Conservation (phyloP, 345 rosid genomes). For the Cochlearia excelsa region DNA sequence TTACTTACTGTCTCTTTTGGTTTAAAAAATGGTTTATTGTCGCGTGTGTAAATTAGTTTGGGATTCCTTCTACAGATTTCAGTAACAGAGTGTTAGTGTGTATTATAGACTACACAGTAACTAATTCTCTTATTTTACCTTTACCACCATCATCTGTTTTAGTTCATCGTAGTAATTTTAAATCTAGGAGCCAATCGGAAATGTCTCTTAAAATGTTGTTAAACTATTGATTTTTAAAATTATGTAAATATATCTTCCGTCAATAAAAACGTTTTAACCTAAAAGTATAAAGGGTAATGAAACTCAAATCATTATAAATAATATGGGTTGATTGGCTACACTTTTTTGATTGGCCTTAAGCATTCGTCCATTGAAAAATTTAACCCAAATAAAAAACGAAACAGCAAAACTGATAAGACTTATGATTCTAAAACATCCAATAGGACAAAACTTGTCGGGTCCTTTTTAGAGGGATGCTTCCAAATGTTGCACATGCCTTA, state of each 20-base stretch:
- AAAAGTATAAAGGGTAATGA: too few relatives aligned
- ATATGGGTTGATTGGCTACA: too few relatives aligned
- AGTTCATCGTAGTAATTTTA: too few relatives aligned
- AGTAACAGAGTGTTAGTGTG: conserved; percentile 21
- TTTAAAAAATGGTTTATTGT: too few relatives aligned
- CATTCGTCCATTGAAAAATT: too few relatives aligned
- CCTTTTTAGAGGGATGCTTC: conserved; percentile 1
- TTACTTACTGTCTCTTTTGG: conserved; percentile 1
- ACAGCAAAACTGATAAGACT: conserved; percentile 17
- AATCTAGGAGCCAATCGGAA: too few relatives aligned
- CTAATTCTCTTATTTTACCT: conserved; percentile 6
- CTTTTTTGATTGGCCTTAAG: too few relatives aligned
- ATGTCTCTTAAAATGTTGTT: too few relatives aligned
- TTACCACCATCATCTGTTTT: neutral
- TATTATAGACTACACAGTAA: conserved; percentile 17
- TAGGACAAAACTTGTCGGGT: conserved; percentile 31
- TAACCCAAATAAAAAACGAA: neutral
- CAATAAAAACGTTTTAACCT: too few relatives aligned
- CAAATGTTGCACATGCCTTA: conserved; percentile 18
- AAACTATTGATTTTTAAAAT: too few relatives aligned
- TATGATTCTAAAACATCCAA: conserved; percentile 12
- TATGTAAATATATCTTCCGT: too few relatives aligned
- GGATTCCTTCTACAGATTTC: neutral
- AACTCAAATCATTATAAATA: too few relatives aligned
- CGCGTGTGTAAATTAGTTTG: conserved; percentile 4